Percentiles rank a stretch among this genome's conserved stretches.
Conservation (phyloP, 2,329 filamentous ascomycete genomes). For the Colletotrichum godetiae region DNA sequence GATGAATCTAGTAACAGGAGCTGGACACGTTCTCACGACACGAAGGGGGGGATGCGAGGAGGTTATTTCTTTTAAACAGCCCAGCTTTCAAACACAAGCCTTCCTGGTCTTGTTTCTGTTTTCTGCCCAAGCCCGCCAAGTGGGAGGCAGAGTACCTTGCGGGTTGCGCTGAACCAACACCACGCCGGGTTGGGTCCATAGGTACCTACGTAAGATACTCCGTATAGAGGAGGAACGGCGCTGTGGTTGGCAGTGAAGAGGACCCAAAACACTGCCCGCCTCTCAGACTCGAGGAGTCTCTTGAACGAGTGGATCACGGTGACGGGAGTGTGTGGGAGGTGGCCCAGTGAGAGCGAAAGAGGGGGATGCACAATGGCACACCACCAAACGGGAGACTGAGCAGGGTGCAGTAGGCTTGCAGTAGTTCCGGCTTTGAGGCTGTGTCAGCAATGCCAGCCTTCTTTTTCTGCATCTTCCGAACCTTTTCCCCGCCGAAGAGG, state of each 20-base stretch:
- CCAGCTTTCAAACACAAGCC: slow-evolving; percentile 25
- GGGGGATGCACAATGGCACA: slow-evolving; percentile 3
- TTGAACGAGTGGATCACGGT: background rate
- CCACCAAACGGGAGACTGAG: slow-evolving; percentile 25
- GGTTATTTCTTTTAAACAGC: slow-evolving; percentile 28
- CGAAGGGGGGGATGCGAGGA: slow-evolving; percentile 18
- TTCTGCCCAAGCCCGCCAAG: slow-evolving; percentile 28
- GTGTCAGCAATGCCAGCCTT: slow-evolving; percentile 38
- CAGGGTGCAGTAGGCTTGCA: slow-evolving; percentile 32
- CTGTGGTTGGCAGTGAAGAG: background rate
- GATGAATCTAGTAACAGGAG: slow-evolving; percentile 22
- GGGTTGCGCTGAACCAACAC: background rate
- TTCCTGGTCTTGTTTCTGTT: slow-evolving; percentile 25
- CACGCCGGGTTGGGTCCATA: background rate
- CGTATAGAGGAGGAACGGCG: background rate
- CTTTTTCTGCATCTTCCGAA: background rate
- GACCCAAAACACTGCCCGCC: slow-evolving; percentile 8
- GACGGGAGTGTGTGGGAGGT: slow-evolving; percentile 5
- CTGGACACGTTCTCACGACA: slow-evolving; percentile 9
- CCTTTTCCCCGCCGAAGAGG: background rate
- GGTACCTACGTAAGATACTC: no score
- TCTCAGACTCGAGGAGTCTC: background rate
- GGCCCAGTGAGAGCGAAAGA: background rate
- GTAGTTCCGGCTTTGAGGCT: slow-evolving; percentile 35
- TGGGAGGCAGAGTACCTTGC: slow-evolving; percentile 15